These are phyloP conservation scores for Curvularia spicifera DNA, from an alignment of 2,329 filamentous ascomycete species.

Conservation along the genomic window DNA sequence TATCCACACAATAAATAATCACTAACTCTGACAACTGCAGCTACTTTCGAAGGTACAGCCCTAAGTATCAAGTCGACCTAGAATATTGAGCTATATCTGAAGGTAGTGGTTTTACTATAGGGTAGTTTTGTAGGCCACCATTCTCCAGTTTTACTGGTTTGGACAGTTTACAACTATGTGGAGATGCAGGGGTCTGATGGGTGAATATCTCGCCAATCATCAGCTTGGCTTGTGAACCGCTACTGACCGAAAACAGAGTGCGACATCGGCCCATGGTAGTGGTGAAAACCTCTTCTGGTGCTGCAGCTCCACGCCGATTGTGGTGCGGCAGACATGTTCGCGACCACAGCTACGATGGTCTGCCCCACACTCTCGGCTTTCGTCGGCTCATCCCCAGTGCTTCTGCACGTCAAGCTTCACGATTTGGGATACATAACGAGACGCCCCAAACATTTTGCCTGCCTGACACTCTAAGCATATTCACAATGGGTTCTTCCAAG, in stretches of 20 bases:
- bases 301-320: constrained; percentile 13
- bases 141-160: too few species aligned
- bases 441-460: constrained; percentile 6
- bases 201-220: constrained; percentile 1
- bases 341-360: constrained; percentile 15
- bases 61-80: too few species aligned
- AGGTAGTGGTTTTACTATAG: too few species aligned
- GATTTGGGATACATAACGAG: constrained; percentile 33
- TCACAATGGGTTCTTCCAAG: constrained; percentile 45
- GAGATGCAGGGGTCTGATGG: too few species aligned
- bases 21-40: too few species aligned
- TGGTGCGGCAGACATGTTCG: constrained; percentile 15
- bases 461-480: not conserved
- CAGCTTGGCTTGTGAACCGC: constrained; percentile 19
- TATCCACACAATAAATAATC: too few species aligned
- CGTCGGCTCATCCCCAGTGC: constrained; percentile 30
- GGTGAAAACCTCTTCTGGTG: constrained; percentile 12
- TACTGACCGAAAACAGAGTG: constrained; percentile 27
- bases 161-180: too few species aligned
- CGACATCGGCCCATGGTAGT: constrained; percentile 27
- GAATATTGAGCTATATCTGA: too few species aligned
- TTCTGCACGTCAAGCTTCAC: constrained; percentile 24
- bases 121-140: too few species aligned
- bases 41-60: too few species aligned
- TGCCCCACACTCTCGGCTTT: constrained; percentile 34